Conservation (phyloP, 306 rosid species). For the Myrica gale region DNA sequence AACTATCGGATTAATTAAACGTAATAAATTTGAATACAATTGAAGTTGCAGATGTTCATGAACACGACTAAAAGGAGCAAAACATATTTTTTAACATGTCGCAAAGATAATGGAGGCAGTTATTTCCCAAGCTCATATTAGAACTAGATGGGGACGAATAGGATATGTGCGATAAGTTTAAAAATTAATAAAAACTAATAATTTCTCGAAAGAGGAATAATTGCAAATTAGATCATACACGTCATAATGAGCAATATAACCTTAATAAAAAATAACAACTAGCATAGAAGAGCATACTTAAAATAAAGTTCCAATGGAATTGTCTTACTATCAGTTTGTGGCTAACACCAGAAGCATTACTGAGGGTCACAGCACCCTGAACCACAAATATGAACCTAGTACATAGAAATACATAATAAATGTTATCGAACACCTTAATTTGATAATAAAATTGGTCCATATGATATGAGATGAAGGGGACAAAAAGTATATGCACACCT, state of each 20-base stretch:
- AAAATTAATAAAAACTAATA: not conserved
- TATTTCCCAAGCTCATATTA: not conserved
- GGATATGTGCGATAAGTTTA: not conserved
- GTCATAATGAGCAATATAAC: not conserved
- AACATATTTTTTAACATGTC: not conserved
- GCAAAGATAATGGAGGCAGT: not conserved
- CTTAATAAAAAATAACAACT: not conserved
- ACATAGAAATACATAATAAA: slow-evolving; percentile 26
- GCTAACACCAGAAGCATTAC: slow-evolving; percentile 36
- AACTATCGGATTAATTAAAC: too few relatives aligned
- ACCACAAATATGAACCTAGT: slow-evolving; percentile 84
- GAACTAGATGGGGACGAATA: not conserved
- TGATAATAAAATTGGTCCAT: slow-evolving; percentile 17
- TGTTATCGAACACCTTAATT: slow-evolving; percentile 22
- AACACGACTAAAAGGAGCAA: not conserved
- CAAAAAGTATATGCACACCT: slow-evolving; percentile 40
- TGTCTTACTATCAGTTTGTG: slow-evolving; percentile 54
- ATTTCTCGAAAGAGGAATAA: not conserved
- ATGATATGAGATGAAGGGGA: slow-evolving; percentile 4
- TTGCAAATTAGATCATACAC: not conserved
- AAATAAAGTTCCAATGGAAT: slow-evolving; percentile 17
- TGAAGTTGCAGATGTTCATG: not conserved
- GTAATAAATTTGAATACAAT: not conserved
- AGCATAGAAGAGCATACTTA: slow-evolving; percentile 17
- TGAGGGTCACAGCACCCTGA: slow-evolving; percentile 62